Evolutionary conservation across 441 rosid species (phyloP), one percentile per base, ranked within the genome.

Genomic region (Isatis lusitanica): DNA sequence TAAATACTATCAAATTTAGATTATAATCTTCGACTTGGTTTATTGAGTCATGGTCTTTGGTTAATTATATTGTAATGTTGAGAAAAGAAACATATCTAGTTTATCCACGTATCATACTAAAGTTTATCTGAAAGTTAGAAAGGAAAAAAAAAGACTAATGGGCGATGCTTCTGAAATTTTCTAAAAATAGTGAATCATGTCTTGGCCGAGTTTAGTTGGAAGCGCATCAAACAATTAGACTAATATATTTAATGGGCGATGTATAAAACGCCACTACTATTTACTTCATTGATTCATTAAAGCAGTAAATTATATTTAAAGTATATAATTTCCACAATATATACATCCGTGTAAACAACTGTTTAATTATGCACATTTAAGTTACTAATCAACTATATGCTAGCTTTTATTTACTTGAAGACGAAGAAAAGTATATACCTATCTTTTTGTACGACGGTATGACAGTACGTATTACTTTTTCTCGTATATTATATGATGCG

Each of bases 381-480:
- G 58, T 46, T 62, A 33, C 50, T 9, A 17, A 46, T 46, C 33
- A 16, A 16, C 10, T 6, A 16, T 7, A 66, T 35, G 35, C 9
- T 33, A 39, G n/a, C 48, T 74, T 68, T 74, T 53, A 59, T 50
- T 74, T 61, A 21, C 74, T 51, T 61, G 69, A 60, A 60, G 24
- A 44, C 24, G 42, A 74, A 61, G 78, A 68, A 68, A 74, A 52
- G 78, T 68, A 74, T 74, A 74, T 74, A 68, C 74, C 21, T 2
- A 21, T 26, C 73, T 9, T 15, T 55, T 66, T 48, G 12, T 52
- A 56, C 56, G 38, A 44, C 2, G 18, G 6, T 31, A 18, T 72
- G 24, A 7, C 15, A n/a, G 38, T 46, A 40, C 26, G 8, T 30
- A 40, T 40, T 17, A 52, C 26, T 63, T 62, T 63, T 18, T 62